A percentile compares a stretch with the other conserved stretches of the same genome.
phyloP scores from a whole-genome alignment of 441 rosid species.

The Codiaeum variegatum region DNA sequence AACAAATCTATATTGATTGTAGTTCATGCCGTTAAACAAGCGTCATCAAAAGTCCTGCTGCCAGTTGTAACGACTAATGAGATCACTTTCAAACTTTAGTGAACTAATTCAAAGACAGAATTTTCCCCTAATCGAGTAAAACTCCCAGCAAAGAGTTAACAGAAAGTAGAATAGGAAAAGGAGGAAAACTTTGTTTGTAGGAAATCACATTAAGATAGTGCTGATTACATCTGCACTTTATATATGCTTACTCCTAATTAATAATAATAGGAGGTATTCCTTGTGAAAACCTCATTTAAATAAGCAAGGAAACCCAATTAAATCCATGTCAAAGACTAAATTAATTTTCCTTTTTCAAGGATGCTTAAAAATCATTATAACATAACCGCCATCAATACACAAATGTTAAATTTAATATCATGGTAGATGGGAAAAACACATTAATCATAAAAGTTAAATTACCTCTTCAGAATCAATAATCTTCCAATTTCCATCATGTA shows the following conservation, averaged over 20 bases:
- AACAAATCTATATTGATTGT: not conserved
- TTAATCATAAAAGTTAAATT: conserved; percentile 6
- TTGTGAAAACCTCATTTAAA: conserved; percentile 1
- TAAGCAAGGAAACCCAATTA: not conserved
- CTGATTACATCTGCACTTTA: not conserved
- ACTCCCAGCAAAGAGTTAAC: not conserved
- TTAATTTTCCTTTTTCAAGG: not conserved
- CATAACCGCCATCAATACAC: not conserved
- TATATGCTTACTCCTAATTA: not conserved
- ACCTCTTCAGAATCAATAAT: conserved; percentile 95
- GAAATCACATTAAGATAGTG: not conserved
- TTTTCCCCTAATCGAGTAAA: not conserved
- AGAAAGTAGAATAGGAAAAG: not conserved
- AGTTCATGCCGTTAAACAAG: not conserved
- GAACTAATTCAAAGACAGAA: not conserved
- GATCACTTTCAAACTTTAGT: not conserved
- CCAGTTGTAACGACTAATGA: not conserved
- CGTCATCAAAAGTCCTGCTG: not conserved
- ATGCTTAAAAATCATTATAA: not conserved
- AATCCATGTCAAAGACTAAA: not conserved
- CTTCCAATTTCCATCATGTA: conserved; percentile 75
- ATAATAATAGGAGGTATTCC: not conserved
- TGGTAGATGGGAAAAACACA: not conserved
- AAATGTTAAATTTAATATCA: not conserved
- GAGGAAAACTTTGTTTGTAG: not conserved